Evolutionary conservation across 1,284 basidiomycete genomes (phyloP), one percentile per base, ranked within the genome.

Genomic region (Xerocomus amazonicus): DNA sequence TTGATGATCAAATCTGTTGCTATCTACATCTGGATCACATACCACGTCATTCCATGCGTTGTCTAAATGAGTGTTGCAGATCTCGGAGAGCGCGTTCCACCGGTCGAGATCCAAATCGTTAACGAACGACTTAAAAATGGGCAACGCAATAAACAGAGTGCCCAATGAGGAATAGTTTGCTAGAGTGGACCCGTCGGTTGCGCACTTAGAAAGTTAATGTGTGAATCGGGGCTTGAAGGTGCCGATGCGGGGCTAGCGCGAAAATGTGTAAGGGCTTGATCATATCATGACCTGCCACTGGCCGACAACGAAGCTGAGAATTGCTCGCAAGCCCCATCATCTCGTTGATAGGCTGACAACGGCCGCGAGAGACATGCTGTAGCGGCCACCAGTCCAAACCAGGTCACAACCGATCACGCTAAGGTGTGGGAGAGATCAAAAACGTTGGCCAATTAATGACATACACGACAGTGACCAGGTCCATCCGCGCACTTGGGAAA

Each of bases 41-140:
- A 50, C 39, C 45, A 45, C 23, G 14, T 51, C 48, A 27, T 44
- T 37, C 53, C 29, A 39, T 38, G 10, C 39, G 31, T 33, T n/a
- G 26, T 14, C n/a, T 4, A 23, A 23, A 23, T 23, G 19, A 23
- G 19, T 23, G 19, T 23, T 23, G 6, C 9, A 44, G 33, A 44
- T 34, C 43, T 36, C 43, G 43, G 43, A 14, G 34, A 19, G 34
- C 19, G 27, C 2, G 10, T 29, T 16, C 10, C 43, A 28, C 43
- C 43, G 19, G 43, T 28, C 13, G 26, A 16, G 27, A 40, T 16
- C 19, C 19, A 17, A 4, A 29, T 23, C 14, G 28, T 9, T 17
- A 8, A 29, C 17, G 12, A 32, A 29, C 23, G 28, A 5, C n/a
- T 6, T 5, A 3, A 23, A 1, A 32, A 14, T 23, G 8, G 19